Base-by-base conservation (phyloP, 129 eudicot species). In the Flaveria trinervia region DNA sequence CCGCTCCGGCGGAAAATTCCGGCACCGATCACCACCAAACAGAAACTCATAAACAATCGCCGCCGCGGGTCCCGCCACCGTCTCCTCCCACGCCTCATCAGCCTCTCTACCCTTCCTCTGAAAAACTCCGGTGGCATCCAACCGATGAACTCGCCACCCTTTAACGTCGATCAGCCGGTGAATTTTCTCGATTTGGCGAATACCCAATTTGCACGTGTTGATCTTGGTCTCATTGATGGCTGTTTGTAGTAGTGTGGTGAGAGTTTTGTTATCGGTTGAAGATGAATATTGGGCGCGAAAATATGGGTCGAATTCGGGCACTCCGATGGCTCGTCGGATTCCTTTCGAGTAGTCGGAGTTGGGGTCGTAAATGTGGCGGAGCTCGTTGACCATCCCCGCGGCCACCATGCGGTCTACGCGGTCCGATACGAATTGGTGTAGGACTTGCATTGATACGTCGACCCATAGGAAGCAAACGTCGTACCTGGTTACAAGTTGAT, bases 391-490 rank as follows among this genome's bases (percentile, higher is more conserved):
- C 92, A 93, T 72, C 48, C 98, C 97, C 3, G 73, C 71, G 10
- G 87, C 88, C 20, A 94, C 90, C 98, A 94, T 94, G 43, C 77
- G 73, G 67, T 94, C 97, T n/a, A 94, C 97, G 15, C 98, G 86
- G 0, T 91, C 84, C 0, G 88, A 84, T 48, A 91, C 82, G 52
- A 79, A 84, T 5, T 74, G 74, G 18, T 87, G 60, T 12, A 89
- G 85, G 54, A 83, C 90, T 3, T 70, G 83, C 83, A 72, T 80
- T 26, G 89, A 73, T 1, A 91, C 96, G 70, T 94, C 98, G 51
- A 94, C 92, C 98, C 98, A 94, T 15, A 94, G 82, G 82, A 94
- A 91, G 48, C 98, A 91, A 46, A 88, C 86, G 1, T 92, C 93
- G 70, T 85, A 92, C 72, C 78, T 84, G 26, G 69, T 67, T 15